Conservation (phyloP, 139 green algal species). For the Chlamydomonas incerta region DNA sequence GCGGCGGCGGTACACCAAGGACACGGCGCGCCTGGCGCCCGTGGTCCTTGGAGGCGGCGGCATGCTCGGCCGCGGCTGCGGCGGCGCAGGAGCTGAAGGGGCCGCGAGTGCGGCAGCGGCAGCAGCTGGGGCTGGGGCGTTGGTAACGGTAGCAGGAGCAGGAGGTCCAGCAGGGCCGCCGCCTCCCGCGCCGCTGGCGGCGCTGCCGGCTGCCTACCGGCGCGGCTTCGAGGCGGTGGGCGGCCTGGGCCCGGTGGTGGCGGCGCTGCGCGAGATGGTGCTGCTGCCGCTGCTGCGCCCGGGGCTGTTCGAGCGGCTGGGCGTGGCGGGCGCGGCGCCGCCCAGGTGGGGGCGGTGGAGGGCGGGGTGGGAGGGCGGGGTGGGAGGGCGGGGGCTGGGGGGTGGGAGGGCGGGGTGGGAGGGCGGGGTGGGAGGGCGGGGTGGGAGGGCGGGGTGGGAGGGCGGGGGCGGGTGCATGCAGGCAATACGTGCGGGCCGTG, state of each 20-base stretch:
- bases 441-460: no score
- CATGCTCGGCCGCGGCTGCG: not conserved
- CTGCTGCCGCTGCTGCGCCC: constrained; percentile 91
- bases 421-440: no score
- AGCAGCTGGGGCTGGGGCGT: constrained; percentile 23
- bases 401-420: no score
- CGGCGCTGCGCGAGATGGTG: constrained; percentile 82
- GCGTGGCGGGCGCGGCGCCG: constrained; percentile 51
- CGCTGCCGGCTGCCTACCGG: not conserved
- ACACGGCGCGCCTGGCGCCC: constrained; percentile 61
- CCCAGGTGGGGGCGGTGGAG: constrained; percentile 61
- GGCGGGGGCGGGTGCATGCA: no score
- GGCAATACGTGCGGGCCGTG: no score
- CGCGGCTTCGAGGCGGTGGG: constrained; percentile 63
- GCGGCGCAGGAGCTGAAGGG: no score
- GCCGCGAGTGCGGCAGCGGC: no score
- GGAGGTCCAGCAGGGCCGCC: not conserved
- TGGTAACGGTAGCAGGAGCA: no score
- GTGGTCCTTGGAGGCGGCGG: constrained; percentile 55
- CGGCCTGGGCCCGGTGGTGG: constrained; percentile 63
- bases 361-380: not conserved
- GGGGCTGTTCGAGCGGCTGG: constrained; percentile 71
- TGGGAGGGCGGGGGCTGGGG: no score
- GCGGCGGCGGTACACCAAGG: constrained; percentile 44
- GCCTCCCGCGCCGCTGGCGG: not conserved